phyloP scores from a whole-genome alignment of 192 early-diverging fungal species.

The Umbelopsis vinacea region DNA sequence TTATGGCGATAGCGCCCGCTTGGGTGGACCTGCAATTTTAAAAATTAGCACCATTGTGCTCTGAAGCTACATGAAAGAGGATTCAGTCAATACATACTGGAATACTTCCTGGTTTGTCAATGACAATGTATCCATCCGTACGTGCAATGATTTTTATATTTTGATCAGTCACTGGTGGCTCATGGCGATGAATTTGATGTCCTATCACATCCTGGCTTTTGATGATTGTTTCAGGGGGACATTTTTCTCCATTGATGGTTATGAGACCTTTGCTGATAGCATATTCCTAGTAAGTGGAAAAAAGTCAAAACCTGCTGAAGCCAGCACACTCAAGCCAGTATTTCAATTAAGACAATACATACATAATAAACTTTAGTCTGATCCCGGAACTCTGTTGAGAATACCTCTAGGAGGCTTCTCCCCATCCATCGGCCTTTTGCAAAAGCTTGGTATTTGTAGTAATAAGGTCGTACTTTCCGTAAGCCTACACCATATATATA shows the following conservation, averaged over 20 bases:
- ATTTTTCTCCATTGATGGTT: constrained; percentile 70
- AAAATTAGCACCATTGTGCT: background rate
- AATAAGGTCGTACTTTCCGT: constrained; percentile 88
- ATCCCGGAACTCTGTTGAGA: constrained; percentile 89
- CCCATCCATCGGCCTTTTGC: constrained; percentile 92
- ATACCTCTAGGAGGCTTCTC: constrained; percentile 77
- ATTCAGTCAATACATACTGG: constrained; percentile 58
- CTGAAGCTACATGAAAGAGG: background rate
- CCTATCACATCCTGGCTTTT: constrained; percentile 80
- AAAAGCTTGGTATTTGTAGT: constrained; percentile 77
- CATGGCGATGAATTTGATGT: constrained; percentile 92
- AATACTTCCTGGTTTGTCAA: constrained; percentile 90
- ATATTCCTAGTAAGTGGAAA: constrained; percentile 42
- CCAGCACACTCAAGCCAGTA: too few relatives aligned
- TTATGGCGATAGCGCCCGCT: constrained; percentile 90
- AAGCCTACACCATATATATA: constrained; percentile 52
- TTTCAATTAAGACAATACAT: constrained; percentile 17
- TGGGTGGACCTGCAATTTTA: constrained; percentile 60
- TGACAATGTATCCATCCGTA: constrained; percentile 72
- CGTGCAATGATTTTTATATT: constrained; percentile 67
- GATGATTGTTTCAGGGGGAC: constrained; percentile 63
- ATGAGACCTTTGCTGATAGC: constrained; percentile 87
- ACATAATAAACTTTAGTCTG: constrained; percentile 81
- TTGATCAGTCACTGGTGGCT: constrained; percentile 82
- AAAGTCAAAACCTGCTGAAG: background rate